These are phyloP conservation scores for Zasmidium cellare DNA, from an alignment of 2,329 filamentous ascomycete genomes.

Conservation along the genomic window DNA sequence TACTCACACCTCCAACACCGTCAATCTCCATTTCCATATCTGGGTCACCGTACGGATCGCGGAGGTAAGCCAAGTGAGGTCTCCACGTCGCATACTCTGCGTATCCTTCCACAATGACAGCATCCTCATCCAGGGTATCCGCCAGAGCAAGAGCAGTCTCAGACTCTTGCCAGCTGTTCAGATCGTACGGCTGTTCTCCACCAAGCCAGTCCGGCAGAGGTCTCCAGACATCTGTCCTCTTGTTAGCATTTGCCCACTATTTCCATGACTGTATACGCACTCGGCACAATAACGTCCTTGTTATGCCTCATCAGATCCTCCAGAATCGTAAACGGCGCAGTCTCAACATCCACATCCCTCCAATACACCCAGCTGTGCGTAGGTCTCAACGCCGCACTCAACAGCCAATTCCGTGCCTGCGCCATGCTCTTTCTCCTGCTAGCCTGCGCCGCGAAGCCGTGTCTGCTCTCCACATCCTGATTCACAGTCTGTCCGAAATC, in stretches of 20 bases:
- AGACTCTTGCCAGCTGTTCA: constrained; percentile 99
- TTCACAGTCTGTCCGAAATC: constrained; percentile 98
- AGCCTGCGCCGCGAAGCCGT: constrained; percentile 95
- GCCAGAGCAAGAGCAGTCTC: constrained; percentile 92
- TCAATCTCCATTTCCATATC: constrained; percentile 99
- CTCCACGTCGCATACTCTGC: constrained; percentile 98
- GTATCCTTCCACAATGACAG: constrained; percentile 97
- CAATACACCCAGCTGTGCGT: constrained; percentile 99
- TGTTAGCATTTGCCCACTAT: constrained; percentile 43
- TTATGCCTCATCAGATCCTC: constrained; percentile 99
- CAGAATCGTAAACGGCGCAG: constrained; percentile 91
- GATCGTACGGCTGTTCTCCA: constrained; percentile 94
- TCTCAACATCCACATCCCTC: constrained; percentile 98
- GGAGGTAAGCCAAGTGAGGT: constrained; percentile 92
- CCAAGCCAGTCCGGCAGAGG: constrained; percentile 98
- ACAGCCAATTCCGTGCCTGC: constrained; percentile 92
- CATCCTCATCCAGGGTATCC: constrained; percentile 94
- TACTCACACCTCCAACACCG: constrained; percentile 95
- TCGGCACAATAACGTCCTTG: constrained; percentile 97
- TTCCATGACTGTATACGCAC: constrained; percentile 59
- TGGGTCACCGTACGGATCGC: constrained; percentile 94
- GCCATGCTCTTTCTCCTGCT: constrained; percentile 95
- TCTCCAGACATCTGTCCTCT: constrained; percentile 74
- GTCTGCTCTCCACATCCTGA: constrained; percentile 94
- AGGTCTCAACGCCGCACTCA: constrained; percentile 88